Evolutionary conservation across 2,329 filamentous ascomycete species (phyloP).

Genomic region (Colletotrichum paranaense): DNA sequence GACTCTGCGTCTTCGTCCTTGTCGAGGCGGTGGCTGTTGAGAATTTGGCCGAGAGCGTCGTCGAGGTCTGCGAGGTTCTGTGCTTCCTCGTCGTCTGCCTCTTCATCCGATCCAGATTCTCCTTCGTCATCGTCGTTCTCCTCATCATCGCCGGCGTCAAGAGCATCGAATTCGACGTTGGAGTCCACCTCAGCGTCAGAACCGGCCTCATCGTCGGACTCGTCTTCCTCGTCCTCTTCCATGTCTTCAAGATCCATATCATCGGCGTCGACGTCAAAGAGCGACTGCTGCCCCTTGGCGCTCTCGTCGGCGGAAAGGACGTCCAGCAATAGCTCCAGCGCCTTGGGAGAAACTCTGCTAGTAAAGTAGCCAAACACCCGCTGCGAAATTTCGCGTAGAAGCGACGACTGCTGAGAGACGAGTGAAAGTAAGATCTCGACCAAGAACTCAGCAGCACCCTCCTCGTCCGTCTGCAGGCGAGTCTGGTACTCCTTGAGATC

Average conservation of each 20-base stretch:
- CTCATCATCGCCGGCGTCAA: conserved; percentile 53
- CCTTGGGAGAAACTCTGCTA: conserved; percentile 76
- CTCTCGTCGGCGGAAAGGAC: conserved; percentile 85
- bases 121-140: conserved; percentile 59
- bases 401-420: conserved; percentile 83
- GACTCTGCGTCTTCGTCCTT: conserved; percentile 67
- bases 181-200: conserved; percentile 60
- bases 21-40: conserved; percentile 76
- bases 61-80: conserved; percentile 68
- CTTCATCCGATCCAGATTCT: conserved; percentile 54
- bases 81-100: conserved; percentile 54
- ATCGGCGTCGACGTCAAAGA: conserved; percentile 75
- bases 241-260: conserved; percentile 53
- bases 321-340: conserved; percentile 73
- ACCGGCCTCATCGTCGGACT: conserved; percentile 53
- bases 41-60: conserved; percentile 79
- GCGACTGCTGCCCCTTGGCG: conserved; percentile 82
- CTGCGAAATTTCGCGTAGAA: conserved; percentile 88
- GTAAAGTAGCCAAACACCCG: conserved; percentile 90
- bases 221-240: conserved; percentile 53
- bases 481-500: conserved; percentile 84
- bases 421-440: conserved; percentile 93
- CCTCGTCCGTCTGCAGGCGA: conserved; percentile 67
- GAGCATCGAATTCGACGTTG: conserved; percentile 63
- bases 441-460: conserved; percentile 74